Conservation (phyloP, 2,329 filamentous ascomycete genomes). For the Ascomycota sp. region DNA sequence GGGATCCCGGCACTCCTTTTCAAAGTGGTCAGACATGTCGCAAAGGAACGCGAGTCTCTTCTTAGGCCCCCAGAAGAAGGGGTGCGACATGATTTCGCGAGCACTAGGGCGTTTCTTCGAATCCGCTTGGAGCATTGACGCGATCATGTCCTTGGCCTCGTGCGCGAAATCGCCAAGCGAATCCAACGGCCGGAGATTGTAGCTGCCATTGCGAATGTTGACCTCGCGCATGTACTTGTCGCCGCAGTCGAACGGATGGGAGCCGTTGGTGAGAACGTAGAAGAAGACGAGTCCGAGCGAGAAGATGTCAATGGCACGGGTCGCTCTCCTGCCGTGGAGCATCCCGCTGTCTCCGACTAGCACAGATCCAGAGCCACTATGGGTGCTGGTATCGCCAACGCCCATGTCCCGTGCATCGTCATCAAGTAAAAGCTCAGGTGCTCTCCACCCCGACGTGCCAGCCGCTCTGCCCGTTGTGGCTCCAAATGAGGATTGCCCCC, state of each 20-base stretch:
- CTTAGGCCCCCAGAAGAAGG: slow-evolving; percentile 87
- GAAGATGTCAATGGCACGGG: slow-evolving; percentile 91
- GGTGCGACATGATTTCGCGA: slow-evolving; percentile 64
- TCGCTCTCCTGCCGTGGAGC: slow-evolving; percentile 50
- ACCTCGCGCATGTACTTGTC: slow-evolving; percentile 89
- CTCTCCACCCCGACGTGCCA: slow-evolving; percentile 88
- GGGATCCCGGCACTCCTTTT: slow-evolving; percentile 71
- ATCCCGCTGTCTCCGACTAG: slow-evolving; percentile 33
- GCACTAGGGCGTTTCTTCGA: slow-evolving; percentile 45
- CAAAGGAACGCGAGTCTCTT: slow-evolving; percentile 84
- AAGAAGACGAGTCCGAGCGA: slow-evolving; percentile 95
- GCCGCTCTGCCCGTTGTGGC: slow-evolving; percentile 84
- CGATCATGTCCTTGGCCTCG: slow-evolving; percentile 72
- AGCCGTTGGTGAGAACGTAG: slow-evolving; percentile 85
- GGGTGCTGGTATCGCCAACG: slow-evolving; percentile 28
- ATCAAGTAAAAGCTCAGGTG: slow-evolving; percentile 72
- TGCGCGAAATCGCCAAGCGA: slow-evolving; percentile 61
- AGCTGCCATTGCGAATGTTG: slow-evolving; percentile 82
- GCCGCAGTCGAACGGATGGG: slow-evolving; percentile 82
- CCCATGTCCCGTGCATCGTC: slow-evolving; percentile 37
- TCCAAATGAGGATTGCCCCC: slow-evolving; percentile 80
- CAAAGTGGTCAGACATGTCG: slow-evolving; percentile 88
- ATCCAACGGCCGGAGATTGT: slow-evolving; percentile 47
- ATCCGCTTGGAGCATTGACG: slow-evolving; percentile 45
- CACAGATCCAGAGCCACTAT: slow-evolving; percentile 38